phyloP scores from a whole-genome alignment of 2,329 filamentous ascomycete species.

The Aspergillus phoenicis region DNA sequence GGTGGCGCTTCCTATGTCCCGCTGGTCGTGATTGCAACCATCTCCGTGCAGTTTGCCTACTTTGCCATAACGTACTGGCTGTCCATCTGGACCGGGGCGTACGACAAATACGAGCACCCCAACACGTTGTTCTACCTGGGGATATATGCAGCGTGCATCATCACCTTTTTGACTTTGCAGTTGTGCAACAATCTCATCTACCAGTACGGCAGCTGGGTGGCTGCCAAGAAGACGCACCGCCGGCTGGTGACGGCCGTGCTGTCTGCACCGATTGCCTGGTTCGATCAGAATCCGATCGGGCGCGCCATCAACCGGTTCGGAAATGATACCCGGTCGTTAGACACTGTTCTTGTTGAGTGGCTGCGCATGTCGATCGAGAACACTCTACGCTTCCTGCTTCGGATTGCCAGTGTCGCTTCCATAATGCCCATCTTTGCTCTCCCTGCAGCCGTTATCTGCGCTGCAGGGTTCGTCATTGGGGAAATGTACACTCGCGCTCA shows the following conservation, averaged over 20 bases:
- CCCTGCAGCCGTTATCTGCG: slow-evolving; percentile 51
- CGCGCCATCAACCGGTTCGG: slow-evolving; percentile 53
- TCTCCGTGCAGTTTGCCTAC: slow-evolving; percentile 29
- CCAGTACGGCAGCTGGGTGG: slow-evolving; percentile 60
- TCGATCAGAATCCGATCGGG: slow-evolving; percentile 56
- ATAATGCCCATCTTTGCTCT: slow-evolving; percentile 58
- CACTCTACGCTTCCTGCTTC: slow-evolving; percentile 48
- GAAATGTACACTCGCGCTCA: slow-evolving; percentile 57
- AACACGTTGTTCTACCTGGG: slow-evolving; percentile 52
- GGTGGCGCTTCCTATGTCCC: slow-evolving; percentile 28
- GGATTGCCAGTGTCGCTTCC: slow-evolving; percentile 52
- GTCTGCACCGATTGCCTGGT: slow-evolving; percentile 60
- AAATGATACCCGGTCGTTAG: slow-evolving; percentile 60
- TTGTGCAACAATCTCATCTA: slow-evolving; percentile 43
- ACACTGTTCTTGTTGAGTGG: slow-evolving; percentile 52
- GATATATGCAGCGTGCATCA: slow-evolving; percentile 53
- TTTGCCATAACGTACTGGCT: slow-evolving; percentile 35
- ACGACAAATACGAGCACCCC: slow-evolving; percentile 21
- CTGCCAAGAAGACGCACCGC: slow-evolving; percentile 56
- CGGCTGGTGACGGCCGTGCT: slow-evolving; percentile 57
- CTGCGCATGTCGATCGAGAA: slow-evolving; percentile 41
- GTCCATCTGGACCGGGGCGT: slow-evolving; percentile 32
- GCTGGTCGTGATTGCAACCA: slow-evolving; percentile 21
- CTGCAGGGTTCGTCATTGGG: slow-evolving; percentile 50
- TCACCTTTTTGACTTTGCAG: slow-evolving; percentile 34